These are phyloP conservation scores for Melampsora americana DNA, from an alignment of 1,284 basidiomycete species.

Conservation along the genomic window DNA sequence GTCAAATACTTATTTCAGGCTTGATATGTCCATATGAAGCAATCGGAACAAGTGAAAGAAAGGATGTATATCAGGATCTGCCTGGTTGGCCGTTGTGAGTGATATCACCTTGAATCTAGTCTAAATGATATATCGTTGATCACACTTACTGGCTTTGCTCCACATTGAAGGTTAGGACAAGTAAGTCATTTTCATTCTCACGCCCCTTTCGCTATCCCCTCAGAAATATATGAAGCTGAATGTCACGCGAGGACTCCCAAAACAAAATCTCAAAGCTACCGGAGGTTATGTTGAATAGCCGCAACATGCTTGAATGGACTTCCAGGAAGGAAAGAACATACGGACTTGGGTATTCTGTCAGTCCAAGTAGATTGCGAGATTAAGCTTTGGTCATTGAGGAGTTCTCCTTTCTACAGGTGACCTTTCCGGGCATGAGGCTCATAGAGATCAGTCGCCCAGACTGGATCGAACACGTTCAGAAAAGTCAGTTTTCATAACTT, in stretches of 20 bases:
- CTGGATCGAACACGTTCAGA: conserved; percentile 44
- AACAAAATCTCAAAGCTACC: conserved; percentile 15
- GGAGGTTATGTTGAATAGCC: conserved; percentile 37
- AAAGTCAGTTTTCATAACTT: conserved; percentile 25
- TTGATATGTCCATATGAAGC: conserved; percentile 10
- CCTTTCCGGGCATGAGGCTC: conserved; percentile 32
- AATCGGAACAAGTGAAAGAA: conserved; percentile 35
- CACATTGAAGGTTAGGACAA: conserved; percentile 24
- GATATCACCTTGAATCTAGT: neutral
- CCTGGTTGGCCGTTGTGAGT: conserved; percentile 44
- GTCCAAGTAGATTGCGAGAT: neutral
- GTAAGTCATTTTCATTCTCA: conserved; percentile 5
- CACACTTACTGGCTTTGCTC: neutral
- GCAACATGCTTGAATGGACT: conserved; percentile 38
- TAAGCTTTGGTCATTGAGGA: neutral
- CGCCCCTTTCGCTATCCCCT: too few relatives aligned
- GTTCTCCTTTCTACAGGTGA: conserved; percentile 12
- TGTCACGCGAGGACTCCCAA: too few relatives aligned
- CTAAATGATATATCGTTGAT: neutral
- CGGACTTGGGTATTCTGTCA: conserved; percentile 29
- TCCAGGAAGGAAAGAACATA: conserved; percentile 13
- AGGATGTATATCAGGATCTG: conserved; percentile 41
- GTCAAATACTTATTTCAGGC: neutral
- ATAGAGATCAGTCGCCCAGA: conserved; percentile 44
- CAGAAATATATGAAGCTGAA: too few relatives aligned